A percentile compares a stretch with the other conserved stretches of the same genome.
These are phyloP conservation scores for Chaetomium globosum DNA, from an alignment of 2,329 filamentous ascomycete species.

Conservation along the genomic window DNA sequence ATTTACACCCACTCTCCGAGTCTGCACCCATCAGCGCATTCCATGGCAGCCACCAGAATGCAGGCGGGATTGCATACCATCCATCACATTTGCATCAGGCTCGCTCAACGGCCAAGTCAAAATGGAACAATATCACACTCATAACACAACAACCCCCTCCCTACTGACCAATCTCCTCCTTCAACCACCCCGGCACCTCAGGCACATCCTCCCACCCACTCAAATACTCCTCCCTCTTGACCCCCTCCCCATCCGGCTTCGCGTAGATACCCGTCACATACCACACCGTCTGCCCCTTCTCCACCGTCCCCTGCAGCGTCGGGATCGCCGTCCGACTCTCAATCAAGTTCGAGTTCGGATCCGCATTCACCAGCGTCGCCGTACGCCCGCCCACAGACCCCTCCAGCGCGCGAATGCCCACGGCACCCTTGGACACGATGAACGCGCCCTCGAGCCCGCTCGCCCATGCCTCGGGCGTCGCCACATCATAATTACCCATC, in stretches of 20 bases:
- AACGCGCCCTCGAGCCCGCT: conserved; percentile 57
- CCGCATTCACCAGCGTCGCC: conserved; percentile 71
- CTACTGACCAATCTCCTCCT: conserved; percentile 49
- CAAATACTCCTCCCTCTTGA: conserved; percentile 57
- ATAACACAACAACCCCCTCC: neutral
- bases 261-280: conserved; percentile 73
- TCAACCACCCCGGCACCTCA: conserved; percentile 62
- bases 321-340: conserved; percentile 73
- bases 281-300: conserved; percentile 61
- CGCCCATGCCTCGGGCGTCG: conserved; percentile 56
- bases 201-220: conserved; percentile 64
- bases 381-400: conserved; percentile 50
- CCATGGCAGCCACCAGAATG: conserved; percentile 6
- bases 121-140: neutral
- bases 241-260: conserved; percentile 59
- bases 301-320: conserved; percentile 64
- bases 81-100: neutral
- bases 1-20: conserved; percentile 17
- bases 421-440: conserved; percentile 59
- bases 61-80: neutral
- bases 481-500: conserved; percentile 63
- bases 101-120: neutral
- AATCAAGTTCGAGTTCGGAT: conserved; percentile 77
- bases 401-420: conserved; percentile 60
- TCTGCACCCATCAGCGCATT: conserved; percentile 18